A percentile compares a stretch with the other conserved stretches of the same genome.
Evolutionary conservation across 2,329 filamentous ascomycete genomes (phyloP).

Genomic region (Trichoderma citrinoviride): DNA sequence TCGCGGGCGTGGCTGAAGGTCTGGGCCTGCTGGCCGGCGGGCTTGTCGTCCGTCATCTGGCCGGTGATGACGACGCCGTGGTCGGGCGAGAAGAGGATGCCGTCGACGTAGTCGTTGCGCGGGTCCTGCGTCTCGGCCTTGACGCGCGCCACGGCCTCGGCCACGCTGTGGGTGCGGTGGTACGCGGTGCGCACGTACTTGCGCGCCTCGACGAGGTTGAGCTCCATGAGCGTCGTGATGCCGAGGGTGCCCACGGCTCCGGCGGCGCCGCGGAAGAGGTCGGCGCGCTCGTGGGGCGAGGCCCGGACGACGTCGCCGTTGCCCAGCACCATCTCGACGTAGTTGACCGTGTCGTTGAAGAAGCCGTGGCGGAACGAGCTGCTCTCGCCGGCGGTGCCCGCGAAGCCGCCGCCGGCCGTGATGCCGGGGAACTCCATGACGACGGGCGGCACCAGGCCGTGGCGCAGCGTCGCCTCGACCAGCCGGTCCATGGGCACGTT

Average conservation of each 20-base stretch:
- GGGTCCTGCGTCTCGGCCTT: constrained; percentile 44
- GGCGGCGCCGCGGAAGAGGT: constrained; percentile 64
- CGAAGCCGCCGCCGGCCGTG: constrained; percentile 69
- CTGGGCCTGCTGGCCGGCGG: constrained; percentile 43
- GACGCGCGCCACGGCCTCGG: constrained; percentile 49
- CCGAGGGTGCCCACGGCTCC: constrained; percentile 68
- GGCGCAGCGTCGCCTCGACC: constrained; percentile 61
- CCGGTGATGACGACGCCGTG: constrained; percentile 68
- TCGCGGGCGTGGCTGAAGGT: constrained; percentile 60
- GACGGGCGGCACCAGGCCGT: constrained; percentile 66
- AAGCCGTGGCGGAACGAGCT: constrained; percentile 68
- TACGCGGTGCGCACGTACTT: constrained; percentile 63
- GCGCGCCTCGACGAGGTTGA: constrained; percentile 59
- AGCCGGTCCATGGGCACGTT: constrained; percentile 74
- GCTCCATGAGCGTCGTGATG: constrained; percentile 63
- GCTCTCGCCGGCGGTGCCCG: constrained; percentile 69
- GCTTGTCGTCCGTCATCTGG: constrained; percentile 54
- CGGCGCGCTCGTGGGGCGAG: constrained; percentile 41
- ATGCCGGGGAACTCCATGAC: constrained; percentile 78
- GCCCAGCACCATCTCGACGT: constrained; percentile 67
- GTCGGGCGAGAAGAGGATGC: constrained; percentile 61
- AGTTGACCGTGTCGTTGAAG: constrained; percentile 63
- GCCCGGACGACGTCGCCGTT: constrained; percentile 61
- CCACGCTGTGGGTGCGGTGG: constrained; percentile 49
- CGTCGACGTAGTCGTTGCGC: constrained; percentile 68